Evolutionary conservation across 306 rosid species (phyloP), one percentile per base, ranked within the genome.

Genomic region (Pueraria montana): DNA sequence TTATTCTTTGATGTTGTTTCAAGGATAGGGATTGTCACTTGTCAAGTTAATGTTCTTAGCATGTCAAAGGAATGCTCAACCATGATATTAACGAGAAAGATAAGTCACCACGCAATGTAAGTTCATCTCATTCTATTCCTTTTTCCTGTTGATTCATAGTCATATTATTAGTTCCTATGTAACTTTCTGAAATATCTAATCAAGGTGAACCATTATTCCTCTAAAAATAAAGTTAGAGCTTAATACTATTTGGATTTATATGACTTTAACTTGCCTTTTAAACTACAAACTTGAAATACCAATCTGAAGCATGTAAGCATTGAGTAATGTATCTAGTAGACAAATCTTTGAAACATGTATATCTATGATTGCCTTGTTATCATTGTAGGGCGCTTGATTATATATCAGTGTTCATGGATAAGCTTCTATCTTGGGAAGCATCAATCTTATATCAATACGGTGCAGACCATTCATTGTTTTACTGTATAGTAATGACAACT

Each of bases 61-160:
- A 87, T 90, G 72, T 58, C 90, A 79, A 90, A 87, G 88, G 88
- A 88, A 79, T 77, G 82, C 91, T 81, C 90, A 27, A 83, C 49
- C 66, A 78, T 32, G 78, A 79, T 79, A 56, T 26, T 13, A 36
- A 67, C 80, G 89, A 83, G 76, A 92, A 90, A 82, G 94, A 92
- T 56, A 86, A 80, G 86, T 88, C 90, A 46, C 85, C 82, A 71
- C 88, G 92, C 53, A 84, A 87, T 69, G 98, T 94, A 91, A 89
- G 97, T 89, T 77, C 73, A 72, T 81, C 67, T 84, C 52, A 49
- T 66, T 76, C 40, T 65, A 30, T 59, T 76, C 46, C 23, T 52
- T 85, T 59, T 81, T 50, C 64, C 50, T 2, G 5, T 61, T 26
- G 76, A 69, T 40, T 77, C 75, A 12, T 61, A n/a, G 56, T 74